Evolutionary conservation across 2,329 filamentous ascomycete genomes (phyloP).

Genomic region (Corniculantispora saksenae): DNA sequence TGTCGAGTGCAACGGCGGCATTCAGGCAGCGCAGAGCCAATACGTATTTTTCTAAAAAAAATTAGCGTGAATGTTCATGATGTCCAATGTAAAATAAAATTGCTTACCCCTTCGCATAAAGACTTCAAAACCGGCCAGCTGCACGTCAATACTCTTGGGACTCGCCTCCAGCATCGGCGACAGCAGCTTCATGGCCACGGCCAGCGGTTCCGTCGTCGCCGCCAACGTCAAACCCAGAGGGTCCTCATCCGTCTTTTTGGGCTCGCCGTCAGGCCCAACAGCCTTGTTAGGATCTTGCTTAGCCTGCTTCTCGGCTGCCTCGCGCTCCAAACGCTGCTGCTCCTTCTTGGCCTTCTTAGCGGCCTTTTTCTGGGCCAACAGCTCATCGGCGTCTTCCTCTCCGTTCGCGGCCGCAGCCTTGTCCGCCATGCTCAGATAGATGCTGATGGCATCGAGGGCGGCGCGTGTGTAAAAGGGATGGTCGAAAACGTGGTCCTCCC

Average conservation of each 20-base stretch:
- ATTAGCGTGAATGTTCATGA: background rate
- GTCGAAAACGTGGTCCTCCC: slow-evolving; percentile 88
- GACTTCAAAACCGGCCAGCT: slow-evolving; percentile 87
- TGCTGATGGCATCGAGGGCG: slow-evolving; percentile 75
- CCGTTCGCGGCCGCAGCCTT: slow-evolving; percentile 64
- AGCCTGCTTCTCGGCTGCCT: slow-evolving; percentile 74
- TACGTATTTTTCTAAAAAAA: slow-evolving; percentile 73
- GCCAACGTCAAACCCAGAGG: slow-evolving; percentile 79
- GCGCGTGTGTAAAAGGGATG: slow-evolving; percentile 91
- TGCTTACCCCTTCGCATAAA: slow-evolving; percentile 78
- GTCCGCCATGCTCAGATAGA: slow-evolving; percentile 80
- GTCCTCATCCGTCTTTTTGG: slow-evolving; percentile 88
- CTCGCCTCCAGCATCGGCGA: slow-evolving; percentile 78
- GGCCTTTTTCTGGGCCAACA: slow-evolving; percentile 79
- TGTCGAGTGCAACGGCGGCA: slow-evolving; percentile 68
- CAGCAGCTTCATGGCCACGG: slow-evolving; percentile 85
- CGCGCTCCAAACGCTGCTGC: slow-evolving; percentile 63
- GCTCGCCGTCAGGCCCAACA: slow-evolving; percentile 58
- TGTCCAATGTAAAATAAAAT: background rate
- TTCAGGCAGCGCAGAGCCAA: slow-evolving; percentile 85
- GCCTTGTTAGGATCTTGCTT: slow-evolving; percentile 84
- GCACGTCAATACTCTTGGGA: slow-evolving; percentile 77
- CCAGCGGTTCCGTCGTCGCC: slow-evolving; percentile 78
- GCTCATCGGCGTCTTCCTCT: slow-evolving; percentile 53
- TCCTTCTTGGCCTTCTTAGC: slow-evolving; percentile 89